Evolutionary conservation across 2,329 filamentous ascomycete genomes (phyloP), one percentile per base, ranked within the genome.

Genomic region (Colletotrichum tropicicola): DNA sequence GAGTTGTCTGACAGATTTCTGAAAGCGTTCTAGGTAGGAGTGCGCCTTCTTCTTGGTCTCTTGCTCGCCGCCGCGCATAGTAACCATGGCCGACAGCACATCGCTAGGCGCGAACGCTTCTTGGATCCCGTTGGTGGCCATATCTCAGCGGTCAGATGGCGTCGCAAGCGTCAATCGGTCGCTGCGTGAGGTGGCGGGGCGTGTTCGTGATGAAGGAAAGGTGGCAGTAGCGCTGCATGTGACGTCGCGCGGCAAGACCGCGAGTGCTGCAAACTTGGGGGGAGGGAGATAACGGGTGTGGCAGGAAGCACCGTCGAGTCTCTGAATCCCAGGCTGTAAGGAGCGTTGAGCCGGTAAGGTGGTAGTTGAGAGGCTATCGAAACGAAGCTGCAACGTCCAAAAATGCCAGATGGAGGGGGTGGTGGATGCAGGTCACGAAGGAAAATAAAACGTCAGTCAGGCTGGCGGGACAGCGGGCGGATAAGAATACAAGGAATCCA

Each of bases 21-120:
- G 96, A 80, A 98, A 99, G 72, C 89, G 90, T 80, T 97, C 92
- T 66, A 99, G 85, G 77, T 91, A 99, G 76, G 95, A 90, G 76
- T 98, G 94, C 65, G 93, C 94, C 78, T 94, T 91, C 77, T 91
- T 91, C 84, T 98, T 98, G 75, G 92, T 89, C 70, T 91, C 87
- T 74, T 91, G 88, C 75, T 95, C 89, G 70, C 89, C 91, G 80
- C 91, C 92, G 76, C 94, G 91, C 94, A 99, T 97, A 68, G 94
- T 96, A 75, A 90, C 88, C 80, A 98, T 90, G 68, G 95, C 96
- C 71, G 91, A 89, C 72, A 98, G 85, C 71, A 99, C 93, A 74
- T 85, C 83, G 47, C 82, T 79, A 68, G 93, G 92, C 80, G 89
- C 88, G 80, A 96, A 97, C 78, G 88, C 87, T 80, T 91, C 89